Evolutionary conservation across 139 green algal species (phyloP), one percentile per base, ranked within the genome.

Genomic region (Deuterostichococcus epilithicus): DNA sequence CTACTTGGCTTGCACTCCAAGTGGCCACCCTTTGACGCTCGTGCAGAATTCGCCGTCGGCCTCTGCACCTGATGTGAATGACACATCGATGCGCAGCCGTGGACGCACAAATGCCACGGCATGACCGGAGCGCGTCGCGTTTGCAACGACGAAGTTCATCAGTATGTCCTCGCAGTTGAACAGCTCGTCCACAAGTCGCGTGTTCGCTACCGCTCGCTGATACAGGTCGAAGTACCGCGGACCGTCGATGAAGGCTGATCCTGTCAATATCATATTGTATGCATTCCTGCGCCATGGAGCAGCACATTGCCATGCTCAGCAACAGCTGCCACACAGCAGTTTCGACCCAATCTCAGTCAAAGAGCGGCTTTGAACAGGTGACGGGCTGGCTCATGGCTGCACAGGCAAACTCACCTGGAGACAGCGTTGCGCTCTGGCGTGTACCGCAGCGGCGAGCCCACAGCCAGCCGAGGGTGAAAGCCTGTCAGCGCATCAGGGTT

Each of bases 131-230:
- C 52, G 52, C 20, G 63, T 76, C 15, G 28, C 34, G 30, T 81
- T 84, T 2, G 80, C 79, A 68, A 89, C 65, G 33, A 89, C 71
- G 71, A 85, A 87, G 74, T 89, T 89, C 63, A 88, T 75, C 70
- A 89, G 70, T 73, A 89, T 59, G 68, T 89, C 85, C 30, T 89
- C 85, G 35, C 85, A 81, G 77, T 89, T 89, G 65, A 86, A 88
- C 25, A 86, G 71, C 0, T n/a, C 22, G 76, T 89, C 85, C 35
- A 89, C 85, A n/a, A 63, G 52, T 23, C 3, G 18, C 3, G 52
- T 63, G 10, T 28, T 20, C 20, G 52, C 52, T 63, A 20, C 52
- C 20, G 10, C 52, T 28, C 20, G 52, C 20, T 63, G 52, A 75
- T 90, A 90, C 23, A 66, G 35, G 3, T 37, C 35, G 30, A 86